Evolutionary conservation across 108 stramenopile genomes (phyloP).

Genomic region (Skeletonema costatum): DNA sequence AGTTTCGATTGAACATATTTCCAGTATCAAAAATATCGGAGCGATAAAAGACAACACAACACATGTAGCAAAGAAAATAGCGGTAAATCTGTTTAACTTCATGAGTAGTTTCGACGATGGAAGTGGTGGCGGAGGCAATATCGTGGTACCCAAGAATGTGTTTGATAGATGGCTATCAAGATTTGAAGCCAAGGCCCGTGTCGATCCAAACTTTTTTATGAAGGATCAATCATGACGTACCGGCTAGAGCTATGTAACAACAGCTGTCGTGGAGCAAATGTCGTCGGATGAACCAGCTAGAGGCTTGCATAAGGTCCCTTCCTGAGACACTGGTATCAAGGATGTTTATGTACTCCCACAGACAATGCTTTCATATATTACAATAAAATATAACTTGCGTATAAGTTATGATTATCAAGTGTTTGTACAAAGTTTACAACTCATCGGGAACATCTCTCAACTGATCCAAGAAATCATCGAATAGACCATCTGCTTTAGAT

Average conservation of each 20-base stretch:
- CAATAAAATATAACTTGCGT: not conserved
- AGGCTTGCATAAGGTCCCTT: no score
- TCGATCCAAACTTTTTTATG: constrained; percentile 86
- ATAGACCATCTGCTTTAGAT: constrained; percentile 47
- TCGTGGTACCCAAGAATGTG: constrained; percentile 82
- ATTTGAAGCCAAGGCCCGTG: constrained; percentile 68
- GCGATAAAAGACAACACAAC: constrained; percentile 49
- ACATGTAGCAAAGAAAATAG: constrained; percentile 86
- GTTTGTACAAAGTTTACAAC: constrained; percentile 17
- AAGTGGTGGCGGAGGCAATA: constrained; percentile 45
- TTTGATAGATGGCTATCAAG: constrained; percentile 87
- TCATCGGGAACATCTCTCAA: constrained; percentile 78
- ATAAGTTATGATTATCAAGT: not conserved
- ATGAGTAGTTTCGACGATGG: constrained; percentile 79
- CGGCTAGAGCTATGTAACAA: not conserved
- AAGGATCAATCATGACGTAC: constrained; percentile 32
- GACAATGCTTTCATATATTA: not conserved
- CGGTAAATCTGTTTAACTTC: constrained; percentile 76
- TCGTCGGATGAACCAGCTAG: not conserved
- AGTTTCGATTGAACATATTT: constrained; percentile 74
- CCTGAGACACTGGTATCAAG: no score
- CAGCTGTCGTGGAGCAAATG: no score
- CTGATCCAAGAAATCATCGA: constrained; percentile 69
- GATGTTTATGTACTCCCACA: no score
- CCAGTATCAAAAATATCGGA: constrained; percentile 63